These are phyloP conservation scores for Schizophyllum amplum DNA, from an alignment of 1,284 basidiomycete species.

Conservation along the genomic window DNA sequence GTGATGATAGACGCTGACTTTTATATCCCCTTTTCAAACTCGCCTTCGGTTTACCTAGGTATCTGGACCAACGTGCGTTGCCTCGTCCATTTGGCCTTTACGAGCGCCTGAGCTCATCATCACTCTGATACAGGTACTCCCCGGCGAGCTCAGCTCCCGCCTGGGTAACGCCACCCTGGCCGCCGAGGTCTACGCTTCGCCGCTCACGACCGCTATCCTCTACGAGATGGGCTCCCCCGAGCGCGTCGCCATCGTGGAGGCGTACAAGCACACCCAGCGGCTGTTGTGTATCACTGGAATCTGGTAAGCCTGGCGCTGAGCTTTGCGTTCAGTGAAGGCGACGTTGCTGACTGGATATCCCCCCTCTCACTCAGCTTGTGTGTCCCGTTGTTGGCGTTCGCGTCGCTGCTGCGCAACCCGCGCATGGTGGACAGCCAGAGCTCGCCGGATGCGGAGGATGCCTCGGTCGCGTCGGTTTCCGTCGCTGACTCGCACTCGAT, in stretches of 20 bases:
- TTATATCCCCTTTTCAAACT: too few relatives aligned
- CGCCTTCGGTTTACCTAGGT: neutral
- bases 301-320: neutral
- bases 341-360: neutral
- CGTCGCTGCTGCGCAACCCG: slow-evolving; percentile 9
- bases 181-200: slow-evolving; percentile 21
- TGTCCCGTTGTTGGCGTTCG: slow-evolving; percentile 1
- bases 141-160: slow-evolving; percentile 15
- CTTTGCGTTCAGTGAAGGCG: neutral
- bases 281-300: slow-evolving; percentile 10
- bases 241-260: slow-evolving; percentile 17
- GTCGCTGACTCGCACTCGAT: neutral
- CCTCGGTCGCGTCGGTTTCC: neutral
- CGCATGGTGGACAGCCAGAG: slow-evolving; percentile 4
- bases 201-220: slow-evolving; percentile 19
- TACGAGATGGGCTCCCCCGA: slow-evolving; percentile 25
- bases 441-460: slow-evolving; percentile 2
- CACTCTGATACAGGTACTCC: slow-evolving; percentile 20
- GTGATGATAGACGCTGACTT: too few relatives aligned
- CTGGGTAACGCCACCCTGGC: slow-evolving; percentile 23
- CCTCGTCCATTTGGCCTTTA: too few relatives aligned
- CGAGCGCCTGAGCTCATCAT: too few relatives aligned
- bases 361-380: slow-evolving; percentile 1
- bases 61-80: slow-evolving; percentile 25
- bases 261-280: slow-evolving; percentile 9